Percentiles rank a stretch among this genome's conserved stretches.
phyloP scores from a whole-genome alignment of 495 filamentous ascomycete species.

The Diplogelasinospora grovesii region DNA sequence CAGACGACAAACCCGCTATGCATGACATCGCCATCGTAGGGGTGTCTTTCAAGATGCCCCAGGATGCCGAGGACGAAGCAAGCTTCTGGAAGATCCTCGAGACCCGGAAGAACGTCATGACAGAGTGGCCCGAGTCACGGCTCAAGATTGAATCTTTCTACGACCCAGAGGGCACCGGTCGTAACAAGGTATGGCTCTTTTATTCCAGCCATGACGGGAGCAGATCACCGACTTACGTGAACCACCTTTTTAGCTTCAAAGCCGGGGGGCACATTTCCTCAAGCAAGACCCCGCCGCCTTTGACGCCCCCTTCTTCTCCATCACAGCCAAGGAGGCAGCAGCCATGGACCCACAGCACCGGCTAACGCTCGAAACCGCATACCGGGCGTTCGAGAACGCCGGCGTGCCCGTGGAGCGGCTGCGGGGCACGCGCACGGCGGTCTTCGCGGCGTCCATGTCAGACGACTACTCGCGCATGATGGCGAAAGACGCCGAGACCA shows the following conservation, averaged over 20 bases:
- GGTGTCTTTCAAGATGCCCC: slow-evolving; percentile 31
- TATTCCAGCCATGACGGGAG: background rate
- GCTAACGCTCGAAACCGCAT: slow-evolving; percentile 65
- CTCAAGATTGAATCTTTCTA: slow-evolving; percentile 19
- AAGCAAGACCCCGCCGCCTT: slow-evolving; percentile 41
- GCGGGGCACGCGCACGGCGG: slow-evolving; percentile 14
- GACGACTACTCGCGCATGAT: slow-evolving; percentile 24
- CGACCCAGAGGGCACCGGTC: slow-evolving; percentile 1
- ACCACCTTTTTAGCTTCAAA: background rate
- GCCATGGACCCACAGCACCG: slow-evolving; percentile 65
- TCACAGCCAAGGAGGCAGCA: slow-evolving; percentile 53
- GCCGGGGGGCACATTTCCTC: slow-evolving; percentile 25
- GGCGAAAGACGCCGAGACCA: slow-evolving; percentile 20
- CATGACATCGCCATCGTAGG: slow-evolving; percentile 20
- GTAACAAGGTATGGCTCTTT: slow-evolving; percentile 1
- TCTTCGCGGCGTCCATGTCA: slow-evolving; percentile 24
- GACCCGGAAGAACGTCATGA: slow-evolving; percentile 26
- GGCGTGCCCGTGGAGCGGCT: slow-evolving; percentile 67
- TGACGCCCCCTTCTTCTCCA: slow-evolving; percentile 50
- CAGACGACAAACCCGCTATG: background rate
- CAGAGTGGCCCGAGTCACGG: slow-evolving; percentile 27
- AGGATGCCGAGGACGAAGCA: slow-evolving; percentile 22
- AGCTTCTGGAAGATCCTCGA: slow-evolving; percentile 31
- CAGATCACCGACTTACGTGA: background rate
- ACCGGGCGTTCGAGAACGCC: slow-evolving; percentile 69